These are phyloP conservation scores for Luffa acutangula DNA, from an alignment of 306 rosid genomes.

Conservation along the genomic window DNA sequence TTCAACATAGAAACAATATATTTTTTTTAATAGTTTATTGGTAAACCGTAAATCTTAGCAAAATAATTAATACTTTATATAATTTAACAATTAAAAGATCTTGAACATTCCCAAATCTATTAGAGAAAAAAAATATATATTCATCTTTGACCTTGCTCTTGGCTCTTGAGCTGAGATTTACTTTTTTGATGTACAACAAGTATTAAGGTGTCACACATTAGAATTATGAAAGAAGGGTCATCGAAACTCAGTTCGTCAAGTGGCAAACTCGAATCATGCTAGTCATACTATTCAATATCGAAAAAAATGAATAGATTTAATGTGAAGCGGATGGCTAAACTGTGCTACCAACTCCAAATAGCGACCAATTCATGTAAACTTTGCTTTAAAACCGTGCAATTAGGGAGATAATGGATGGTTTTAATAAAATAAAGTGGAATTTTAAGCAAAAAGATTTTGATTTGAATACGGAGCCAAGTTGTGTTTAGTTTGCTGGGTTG, in stretches of 20 bases:
- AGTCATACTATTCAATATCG: not conserved
- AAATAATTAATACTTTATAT: too few relatives aligned
- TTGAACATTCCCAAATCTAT: too few relatives aligned
- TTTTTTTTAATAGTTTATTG: too few relatives aligned
- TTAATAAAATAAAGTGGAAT: not conserved
- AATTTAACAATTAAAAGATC: too few relatives aligned
- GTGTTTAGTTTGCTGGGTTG: not conserved
- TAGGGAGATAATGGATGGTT: not conserved
- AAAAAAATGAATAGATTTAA: not conserved
- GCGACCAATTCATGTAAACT: not conserved
- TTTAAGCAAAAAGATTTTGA: not conserved
- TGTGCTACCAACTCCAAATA: not conserved
- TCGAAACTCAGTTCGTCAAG: too few relatives aligned
- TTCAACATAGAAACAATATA: not conserved
- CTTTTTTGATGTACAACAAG: too few relatives aligned
- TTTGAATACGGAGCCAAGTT: not conserved
- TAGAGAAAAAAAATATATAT: too few relatives aligned
- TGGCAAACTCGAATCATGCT: not conserved
- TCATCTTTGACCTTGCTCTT: too few relatives aligned
- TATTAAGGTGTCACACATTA: too few relatives aligned
- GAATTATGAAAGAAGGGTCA: too few relatives aligned
- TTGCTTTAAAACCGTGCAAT: not conserved
- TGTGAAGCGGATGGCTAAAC: not conserved
- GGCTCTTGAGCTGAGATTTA: too few relatives aligned
- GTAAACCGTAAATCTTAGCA: not conserved